A percentile compares a stretch with the other conserved stretches of the same genome.
These are phyloP conservation scores for Malus domestica DNA, from an alignment of 306 rosid species.

Conservation along the genomic window DNA sequence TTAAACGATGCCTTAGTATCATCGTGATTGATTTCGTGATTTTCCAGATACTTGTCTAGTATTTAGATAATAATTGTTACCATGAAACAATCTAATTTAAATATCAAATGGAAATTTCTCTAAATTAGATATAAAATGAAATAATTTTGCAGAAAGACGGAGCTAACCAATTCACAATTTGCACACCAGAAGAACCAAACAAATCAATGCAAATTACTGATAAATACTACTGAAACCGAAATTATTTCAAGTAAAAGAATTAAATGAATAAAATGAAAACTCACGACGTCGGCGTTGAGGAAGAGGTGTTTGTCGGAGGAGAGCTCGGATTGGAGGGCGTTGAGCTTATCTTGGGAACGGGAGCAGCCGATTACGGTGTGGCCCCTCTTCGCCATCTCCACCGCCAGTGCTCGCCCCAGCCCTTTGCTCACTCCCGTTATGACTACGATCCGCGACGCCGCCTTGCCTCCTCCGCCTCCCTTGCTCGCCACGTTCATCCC, in stretches of 20 bases:
- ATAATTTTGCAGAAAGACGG: neutral
- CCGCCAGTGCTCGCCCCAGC: constrained; percentile 64
- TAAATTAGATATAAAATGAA: neutral
- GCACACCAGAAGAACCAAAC: neutral
- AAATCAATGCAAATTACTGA: too few species aligned
- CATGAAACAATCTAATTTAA: neutral
- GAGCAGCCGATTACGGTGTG: constrained; percentile 74
- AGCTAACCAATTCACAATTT: neutral
- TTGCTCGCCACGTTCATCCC: constrained; percentile 7
- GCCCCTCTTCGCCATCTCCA: constrained; percentile 63
- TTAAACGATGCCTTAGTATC: neutral
- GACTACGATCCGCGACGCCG: constrained; percentile 33
- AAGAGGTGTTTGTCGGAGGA: constrained; percentile 45
- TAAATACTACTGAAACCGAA: neutral
- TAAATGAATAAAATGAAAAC: neutral
- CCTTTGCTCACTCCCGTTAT: constrained; percentile 82
- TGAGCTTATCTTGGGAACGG: constrained; percentile 62
- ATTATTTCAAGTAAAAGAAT: neutral
- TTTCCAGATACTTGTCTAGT: neutral
- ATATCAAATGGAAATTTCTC: too few species aligned
- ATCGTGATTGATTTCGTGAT: neutral
- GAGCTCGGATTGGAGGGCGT: constrained; percentile 47
- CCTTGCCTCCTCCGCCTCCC: constrained; percentile 5
- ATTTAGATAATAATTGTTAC: neutral
- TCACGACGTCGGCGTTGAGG: constrained; percentile 38